Percentiles rank a stretch among this genome's conserved stretches.
Evolutionary conservation across 139 green algal species (phyloP).

Genomic region (Axilococcus clingmanii): DNA sequence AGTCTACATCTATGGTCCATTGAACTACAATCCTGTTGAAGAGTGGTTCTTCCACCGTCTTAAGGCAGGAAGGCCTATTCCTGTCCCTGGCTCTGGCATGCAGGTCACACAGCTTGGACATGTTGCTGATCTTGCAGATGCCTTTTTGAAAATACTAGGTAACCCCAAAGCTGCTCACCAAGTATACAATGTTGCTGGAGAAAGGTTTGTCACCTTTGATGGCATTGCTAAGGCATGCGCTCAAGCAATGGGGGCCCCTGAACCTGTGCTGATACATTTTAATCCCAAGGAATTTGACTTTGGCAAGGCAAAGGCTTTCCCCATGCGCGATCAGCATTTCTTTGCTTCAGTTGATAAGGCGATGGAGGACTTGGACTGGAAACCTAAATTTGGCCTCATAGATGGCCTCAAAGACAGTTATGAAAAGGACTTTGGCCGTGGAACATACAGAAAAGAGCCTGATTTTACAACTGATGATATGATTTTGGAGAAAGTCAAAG

Average conservation of each 20-base stretch:
- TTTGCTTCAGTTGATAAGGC: slow-evolving; percentile 90
- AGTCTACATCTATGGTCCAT: slow-evolving; percentile 95
- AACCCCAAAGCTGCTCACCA: slow-evolving; percentile 66
- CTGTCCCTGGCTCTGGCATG: slow-evolving; percentile 72
- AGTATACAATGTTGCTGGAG: slow-evolving; percentile 68
- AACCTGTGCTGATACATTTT: slow-evolving; percentile 89
- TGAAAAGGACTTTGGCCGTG: slow-evolving; percentile 86
- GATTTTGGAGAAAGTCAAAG: slow-evolving; percentile 46
- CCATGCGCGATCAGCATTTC: slow-evolving; percentile 94
- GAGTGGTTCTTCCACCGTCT: slow-evolving; percentile 85
- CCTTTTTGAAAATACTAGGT: slow-evolving; percentile 67
- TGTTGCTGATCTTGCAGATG: slow-evolving; percentile 79
- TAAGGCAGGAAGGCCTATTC: slow-evolving; percentile 77
- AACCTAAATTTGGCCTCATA: slow-evolving; percentile 77
- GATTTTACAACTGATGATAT: slow-evolving; percentile 90
- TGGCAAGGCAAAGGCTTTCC: slow-evolving; percentile 83
- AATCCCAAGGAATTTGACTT: slow-evolving; percentile 96
- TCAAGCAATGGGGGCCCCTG: slow-evolving; percentile 63
- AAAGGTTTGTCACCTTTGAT: slow-evolving; percentile 87
- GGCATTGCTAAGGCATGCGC: slow-evolving; percentile 90
- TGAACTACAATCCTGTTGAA: slow-evolving; percentile 99
- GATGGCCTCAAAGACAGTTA: slow-evolving; percentile 85
- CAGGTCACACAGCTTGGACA: slow-evolving; percentile 83
- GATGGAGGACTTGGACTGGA: slow-evolving; percentile 75
- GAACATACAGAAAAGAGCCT: slow-evolving; percentile 80